Conservation (phyloP, 352 stramenopile species). For the Peronospora destructor region DNA sequence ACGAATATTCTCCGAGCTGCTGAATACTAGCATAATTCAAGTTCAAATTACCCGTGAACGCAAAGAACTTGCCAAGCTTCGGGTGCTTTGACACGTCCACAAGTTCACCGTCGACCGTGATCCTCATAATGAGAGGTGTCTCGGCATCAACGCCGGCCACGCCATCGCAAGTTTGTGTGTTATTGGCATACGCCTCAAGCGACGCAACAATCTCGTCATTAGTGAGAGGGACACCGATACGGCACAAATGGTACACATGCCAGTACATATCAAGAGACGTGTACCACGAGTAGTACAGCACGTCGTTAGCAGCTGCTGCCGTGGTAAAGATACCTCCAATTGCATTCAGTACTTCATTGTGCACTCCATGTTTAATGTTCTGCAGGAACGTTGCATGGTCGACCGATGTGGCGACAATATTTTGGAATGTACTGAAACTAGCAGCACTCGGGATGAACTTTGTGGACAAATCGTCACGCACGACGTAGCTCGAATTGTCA, state of each 20-base stretch:
- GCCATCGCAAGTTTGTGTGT: conserved; percentile 38
- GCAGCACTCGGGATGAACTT: conserved; percentile 37
- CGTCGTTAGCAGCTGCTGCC: conserved; percentile 40
- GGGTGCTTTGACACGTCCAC: conserved; percentile 55
- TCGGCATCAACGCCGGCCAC: conserved; percentile 32
- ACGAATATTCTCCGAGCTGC: conserved; percentile 64
- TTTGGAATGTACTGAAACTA: conserved; percentile 47
- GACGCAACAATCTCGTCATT: conserved; percentile 40
- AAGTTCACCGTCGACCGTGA: conserved; percentile 35
- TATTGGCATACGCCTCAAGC: conserved; percentile 36
- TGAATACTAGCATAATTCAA: conserved; percentile 57
- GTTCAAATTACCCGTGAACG: conserved; percentile 41
- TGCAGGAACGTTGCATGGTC: conserved; percentile 59
- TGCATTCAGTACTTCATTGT: conserved; percentile 56
- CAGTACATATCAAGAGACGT: conserved; percentile 60
- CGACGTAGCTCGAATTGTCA: conserved; percentile 30
- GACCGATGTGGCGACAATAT: conserved; percentile 36
- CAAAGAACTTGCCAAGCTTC: conserved; percentile 58
- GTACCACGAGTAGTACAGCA: conserved; percentile 72
- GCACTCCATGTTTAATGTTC: conserved; percentile 48
- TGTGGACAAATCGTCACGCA: conserved; percentile 37
- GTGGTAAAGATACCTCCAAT: conserved; percentile 52
- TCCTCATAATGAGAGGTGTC: conserved; percentile 36
- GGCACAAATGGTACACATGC: conserved; percentile 61
- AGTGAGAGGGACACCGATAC: conserved; percentile 41